phyloP scores from a whole-genome alignment of 2,329 filamentous ascomycete genomes.

The Fusarium keratoplasticum region DNA sequence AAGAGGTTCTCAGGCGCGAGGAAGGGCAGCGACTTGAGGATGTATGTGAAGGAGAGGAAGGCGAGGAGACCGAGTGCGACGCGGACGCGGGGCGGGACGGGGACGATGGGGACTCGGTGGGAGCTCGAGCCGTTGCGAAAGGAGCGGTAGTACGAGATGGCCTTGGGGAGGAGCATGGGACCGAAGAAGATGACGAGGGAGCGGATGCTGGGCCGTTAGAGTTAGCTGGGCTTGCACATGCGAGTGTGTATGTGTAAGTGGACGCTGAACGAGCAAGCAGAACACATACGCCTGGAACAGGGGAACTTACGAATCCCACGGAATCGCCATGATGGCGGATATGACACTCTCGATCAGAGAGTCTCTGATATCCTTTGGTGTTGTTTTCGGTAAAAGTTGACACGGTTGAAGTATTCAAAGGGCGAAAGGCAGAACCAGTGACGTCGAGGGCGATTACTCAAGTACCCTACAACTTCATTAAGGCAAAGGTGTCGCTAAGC shows the following conservation, averaged over 20 bases:
- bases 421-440: constrained; percentile 30
- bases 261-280: too few relatives aligned
- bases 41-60: constrained; percentile 56
- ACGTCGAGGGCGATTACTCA: constrained; percentile 33
- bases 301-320: constrained; percentile 44
- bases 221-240: constrained; percentile 18
- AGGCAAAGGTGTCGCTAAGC: constrained; percentile 28
- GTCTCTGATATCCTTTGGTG: not conserved
- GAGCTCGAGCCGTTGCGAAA: constrained; percentile 56
- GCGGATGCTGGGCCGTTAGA: constrained; percentile 57
- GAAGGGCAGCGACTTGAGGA: constrained; percentile 72
- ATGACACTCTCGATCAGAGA: not conserved
- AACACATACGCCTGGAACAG: too few relatives aligned
- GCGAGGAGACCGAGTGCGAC: constrained; percentile 72
- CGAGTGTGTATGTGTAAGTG: constrained; percentile 12
- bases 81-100: constrained; percentile 65
- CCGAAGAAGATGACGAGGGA: constrained; percentile 73
- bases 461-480: constrained; percentile 10
- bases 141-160: constrained; percentile 73
- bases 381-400: constrained; percentile 24
- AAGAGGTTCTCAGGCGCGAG: constrained; percentile 88
- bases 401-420: constrained; percentile 19
- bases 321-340: constrained; percentile 43
- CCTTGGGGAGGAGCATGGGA: constrained; percentile 76
- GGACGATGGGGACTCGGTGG: constrained; percentile 62